Evolutionary conservation across 495 filamentous ascomycete genomes (phyloP).

Genomic region (Penicillium daleae): DNA sequence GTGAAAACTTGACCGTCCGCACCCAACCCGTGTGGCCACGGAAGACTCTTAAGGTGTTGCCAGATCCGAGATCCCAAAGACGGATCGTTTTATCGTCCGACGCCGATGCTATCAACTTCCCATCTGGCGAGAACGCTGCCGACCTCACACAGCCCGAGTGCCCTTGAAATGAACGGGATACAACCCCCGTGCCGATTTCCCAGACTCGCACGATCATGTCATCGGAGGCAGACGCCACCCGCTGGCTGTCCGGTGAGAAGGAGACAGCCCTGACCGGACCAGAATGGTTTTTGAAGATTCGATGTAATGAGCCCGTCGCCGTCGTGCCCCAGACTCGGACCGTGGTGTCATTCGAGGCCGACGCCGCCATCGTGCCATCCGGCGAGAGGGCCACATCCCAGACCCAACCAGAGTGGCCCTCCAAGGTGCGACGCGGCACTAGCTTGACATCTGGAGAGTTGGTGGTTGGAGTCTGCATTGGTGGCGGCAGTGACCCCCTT

Average conservation of each 20-base stretch:
- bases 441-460: slow-evolving; percentile 12
- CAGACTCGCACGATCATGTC: slow-evolving; percentile 13
- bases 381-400: slow-evolving; percentile 33
- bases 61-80: slow-evolving; percentile 38
- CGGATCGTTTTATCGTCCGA: slow-evolving; percentile 36
- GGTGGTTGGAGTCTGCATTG: slow-evolving; percentile 13
- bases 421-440: slow-evolving; percentile 20
- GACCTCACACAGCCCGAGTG: slow-evolving; percentile 19
- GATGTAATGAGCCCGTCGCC: slow-evolving; percentile 20
- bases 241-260: slow-evolving; percentile 4
- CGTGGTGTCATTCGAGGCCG: slow-evolving; percentile 30
- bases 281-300: slow-evolving; percentile 27
- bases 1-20: slow-evolving; percentile 27
- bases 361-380: slow-evolving; percentile 34
- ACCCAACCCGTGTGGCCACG: slow-evolving; percentile 20
- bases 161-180: slow-evolving; percentile 21
- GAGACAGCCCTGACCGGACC: slow-evolving; percentile 11
- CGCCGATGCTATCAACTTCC: slow-evolving; percentile 29
- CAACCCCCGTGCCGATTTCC: slow-evolving; percentile 23
- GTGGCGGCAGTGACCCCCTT: slow-evolving; percentile 15
- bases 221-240: slow-evolving; percentile 12
- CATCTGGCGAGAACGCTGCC: slow-evolving; percentile 32
- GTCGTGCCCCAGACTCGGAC: slow-evolving; percentile 39
- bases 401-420: slow-evolving; percentile 29
- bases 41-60: slow-evolving; percentile 15